These are phyloP conservation scores for Ceratocystis destructans DNA, from an alignment of 2,329 filamentous ascomycete species.

Conservation along the genomic window DNA sequence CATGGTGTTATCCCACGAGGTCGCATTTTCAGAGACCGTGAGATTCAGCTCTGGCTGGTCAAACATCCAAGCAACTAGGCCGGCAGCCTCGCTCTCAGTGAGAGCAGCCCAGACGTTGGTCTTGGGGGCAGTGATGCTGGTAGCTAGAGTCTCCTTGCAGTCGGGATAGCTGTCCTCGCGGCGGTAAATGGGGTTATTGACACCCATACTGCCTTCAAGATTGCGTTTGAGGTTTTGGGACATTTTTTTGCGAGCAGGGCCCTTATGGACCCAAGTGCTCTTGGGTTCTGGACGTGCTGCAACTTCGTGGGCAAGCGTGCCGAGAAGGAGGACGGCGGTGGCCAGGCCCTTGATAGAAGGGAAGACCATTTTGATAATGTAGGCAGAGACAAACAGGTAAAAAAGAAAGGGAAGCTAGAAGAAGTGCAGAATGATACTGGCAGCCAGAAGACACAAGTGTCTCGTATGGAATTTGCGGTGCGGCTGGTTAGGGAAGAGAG, in stretches of 20 bases:
- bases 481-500: neutral
- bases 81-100: slow-evolving; percentile 29
- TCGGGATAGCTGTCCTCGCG: slow-evolving; percentile 9
- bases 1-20: slow-evolving; percentile 30
- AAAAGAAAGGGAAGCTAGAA: neutral
- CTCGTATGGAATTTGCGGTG: neutral
- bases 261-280: slow-evolving; percentile 17
- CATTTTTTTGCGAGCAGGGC: slow-evolving; percentile 16
- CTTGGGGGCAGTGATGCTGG: slow-evolving; percentile 27
- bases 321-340: slow-evolving; percentile 13
- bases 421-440: neutral
- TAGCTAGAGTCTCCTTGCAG: slow-evolving; percentile 16
- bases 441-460: neutral
- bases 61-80: slow-evolving; percentile 32
- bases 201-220: slow-evolving; percentile 10
- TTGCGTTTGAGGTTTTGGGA: slow-evolving; percentile 16
- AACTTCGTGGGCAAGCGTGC: slow-evolving; percentile 7
- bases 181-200: neutral
- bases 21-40: slow-evolving; percentile 28
- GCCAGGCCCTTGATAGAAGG: slow-evolving; percentile 1
- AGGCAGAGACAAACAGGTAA: neutral
- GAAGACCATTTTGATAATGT: neutral
- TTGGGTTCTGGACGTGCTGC: slow-evolving; percentile 13
- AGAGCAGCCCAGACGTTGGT: slow-evolving; percentile 32
- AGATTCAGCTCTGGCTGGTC: slow-evolving; percentile 34